Percentiles rank a stretch among this genome's conserved stretches.
Evolutionary conservation across 2,329 filamentous ascomycete genomes (phyloP).

Genomic region (Pseudogymnoascus sp.): DNA sequence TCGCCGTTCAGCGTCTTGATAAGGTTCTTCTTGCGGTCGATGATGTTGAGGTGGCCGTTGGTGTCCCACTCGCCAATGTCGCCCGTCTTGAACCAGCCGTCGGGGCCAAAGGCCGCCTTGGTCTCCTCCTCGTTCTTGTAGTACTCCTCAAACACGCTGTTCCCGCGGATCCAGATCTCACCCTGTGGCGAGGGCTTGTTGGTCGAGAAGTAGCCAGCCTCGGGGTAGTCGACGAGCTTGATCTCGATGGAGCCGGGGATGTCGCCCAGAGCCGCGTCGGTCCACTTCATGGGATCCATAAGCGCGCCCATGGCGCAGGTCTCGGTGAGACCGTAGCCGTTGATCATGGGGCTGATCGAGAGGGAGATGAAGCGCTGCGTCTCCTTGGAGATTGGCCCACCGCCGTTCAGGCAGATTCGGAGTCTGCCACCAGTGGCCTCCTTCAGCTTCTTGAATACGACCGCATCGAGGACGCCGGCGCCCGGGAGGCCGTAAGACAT

Average conservation of each 20-base stretch:
- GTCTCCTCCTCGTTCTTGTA: conserved; percentile 82
- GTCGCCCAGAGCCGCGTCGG: conserved; percentile 67
- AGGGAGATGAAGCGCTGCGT: conserved; percentile 86
- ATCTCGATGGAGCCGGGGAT: conserved; percentile 70
- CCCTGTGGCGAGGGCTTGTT: conserved; percentile 66
- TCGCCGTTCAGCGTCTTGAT: conserved; percentile 93
- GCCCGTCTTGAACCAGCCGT: conserved; percentile 84
- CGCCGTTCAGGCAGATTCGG: conserved; percentile 87
- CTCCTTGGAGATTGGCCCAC: conserved; percentile 76
- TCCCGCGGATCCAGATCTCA: conserved; percentile 82
- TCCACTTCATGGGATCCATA: conserved; percentile 77
- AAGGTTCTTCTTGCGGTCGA: conserved; percentile 85
- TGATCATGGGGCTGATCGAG: conserved; percentile 85
- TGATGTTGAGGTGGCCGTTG: conserved; percentile 67
- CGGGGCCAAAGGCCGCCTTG: conserved; percentile 59
- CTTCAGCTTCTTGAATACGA: conserved; percentile 87
- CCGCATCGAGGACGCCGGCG: conserved; percentile 62
- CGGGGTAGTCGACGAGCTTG: conserved; percentile 82
- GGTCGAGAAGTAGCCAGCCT: conserved; percentile 68
- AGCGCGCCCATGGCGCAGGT: conserved; percentile 75
- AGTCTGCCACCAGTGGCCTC: conserved; percentile 79
- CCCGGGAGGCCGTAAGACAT: conserved; percentile 58
- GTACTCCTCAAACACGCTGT: conserved; percentile 67
- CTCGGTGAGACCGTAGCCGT: conserved; percentile 88
- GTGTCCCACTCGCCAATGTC: conserved; percentile 75